Conservation (phyloP, 192 early-diverging fungal genomes). For the Fimicolochytrium jonesii region DNA sequence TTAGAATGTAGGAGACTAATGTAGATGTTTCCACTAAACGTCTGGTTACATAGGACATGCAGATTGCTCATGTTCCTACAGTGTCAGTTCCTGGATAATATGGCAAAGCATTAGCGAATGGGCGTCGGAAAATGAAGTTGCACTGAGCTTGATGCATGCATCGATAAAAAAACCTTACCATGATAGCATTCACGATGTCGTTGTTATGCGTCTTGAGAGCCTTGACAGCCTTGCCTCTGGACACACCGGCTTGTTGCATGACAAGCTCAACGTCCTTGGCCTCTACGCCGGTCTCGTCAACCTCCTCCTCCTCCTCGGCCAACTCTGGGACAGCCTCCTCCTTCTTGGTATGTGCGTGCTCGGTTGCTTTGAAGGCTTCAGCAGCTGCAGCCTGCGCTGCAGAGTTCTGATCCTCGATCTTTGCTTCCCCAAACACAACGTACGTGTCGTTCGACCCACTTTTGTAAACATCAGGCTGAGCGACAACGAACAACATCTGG, state of each 20-base stretch:
- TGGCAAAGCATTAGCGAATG: too few species aligned
- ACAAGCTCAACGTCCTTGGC: constrained; percentile 94
- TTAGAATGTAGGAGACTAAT: too few species aligned
- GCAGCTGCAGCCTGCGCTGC: constrained; percentile 67
- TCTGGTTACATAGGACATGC: too few species aligned
- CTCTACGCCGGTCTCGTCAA: constrained; percentile 80
- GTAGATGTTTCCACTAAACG: too few species aligned
- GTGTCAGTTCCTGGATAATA: constrained; percentile 28
- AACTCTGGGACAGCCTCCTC: constrained; percentile 47
- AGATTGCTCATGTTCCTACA: too few species aligned
- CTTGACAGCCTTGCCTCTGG: constrained; percentile 84
- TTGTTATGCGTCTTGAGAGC: constrained; percentile 77
- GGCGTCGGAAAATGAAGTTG: not conserved
- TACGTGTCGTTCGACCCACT: constrained; percentile 82
- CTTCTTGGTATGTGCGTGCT: constrained; percentile 26
- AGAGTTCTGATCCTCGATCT: constrained; percentile 77
- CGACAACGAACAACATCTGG: constrained; percentile 78
- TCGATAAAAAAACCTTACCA: constrained; percentile 50
- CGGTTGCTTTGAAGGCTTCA: constrained; percentile 46
- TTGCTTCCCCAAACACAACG: constrained; percentile 95
- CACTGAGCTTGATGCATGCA: not conserved
- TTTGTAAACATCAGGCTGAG: constrained; percentile 92
- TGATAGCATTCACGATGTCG: constrained; percentile 97
- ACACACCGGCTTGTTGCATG: constrained; percentile 82
- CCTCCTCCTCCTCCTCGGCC: constrained; percentile 71